phyloP scores from a whole-genome alignment of 75 land plant genomes.

The Picea glauca region DNA sequence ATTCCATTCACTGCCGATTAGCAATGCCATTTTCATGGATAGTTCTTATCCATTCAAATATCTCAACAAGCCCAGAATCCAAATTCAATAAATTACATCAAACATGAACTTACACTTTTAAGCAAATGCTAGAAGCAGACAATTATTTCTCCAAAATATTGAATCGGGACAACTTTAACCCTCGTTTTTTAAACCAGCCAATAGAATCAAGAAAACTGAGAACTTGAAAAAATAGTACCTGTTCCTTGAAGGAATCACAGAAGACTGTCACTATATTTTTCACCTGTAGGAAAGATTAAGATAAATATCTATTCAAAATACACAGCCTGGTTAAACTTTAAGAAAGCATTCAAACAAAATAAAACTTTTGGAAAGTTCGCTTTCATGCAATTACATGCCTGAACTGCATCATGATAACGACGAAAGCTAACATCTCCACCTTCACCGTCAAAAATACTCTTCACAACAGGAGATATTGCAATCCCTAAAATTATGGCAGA shows the following conservation, averaged over 20 bases:
- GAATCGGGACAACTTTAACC: neutral
- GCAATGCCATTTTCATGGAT: no score
- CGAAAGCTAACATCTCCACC: slow-evolving; percentile 12
- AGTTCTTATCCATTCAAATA: no score
- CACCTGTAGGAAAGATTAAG: slow-evolving; percentile 16
- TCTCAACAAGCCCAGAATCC: no score
- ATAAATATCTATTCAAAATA: neutral
- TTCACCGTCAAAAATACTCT: slow-evolving; percentile 32
- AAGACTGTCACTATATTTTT: slow-evolving; percentile 26
- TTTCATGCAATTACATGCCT: slow-evolving; percentile 5
- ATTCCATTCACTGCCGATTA: no score
- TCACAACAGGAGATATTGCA: slow-evolving; percentile 30
- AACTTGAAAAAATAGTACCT: slow-evolving; percentile 12
- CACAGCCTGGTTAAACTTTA: no score
- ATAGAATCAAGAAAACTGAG: neutral
- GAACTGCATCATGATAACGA: slow-evolving; percentile 18
- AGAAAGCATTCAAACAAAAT: no score
- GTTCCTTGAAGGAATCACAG: slow-evolving; percentile 31
- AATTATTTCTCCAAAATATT: neutral
- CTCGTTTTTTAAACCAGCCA: no score
- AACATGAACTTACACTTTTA: no score
- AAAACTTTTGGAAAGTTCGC: neutral
- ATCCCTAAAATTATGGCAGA: slow-evolving; percentile 13
- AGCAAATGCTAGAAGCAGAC: no score
- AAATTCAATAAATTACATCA: no score